A percentile compares a stretch with the other conserved stretches of the same genome.
Conservation (phyloP, 1,284 basidiomycete genomes). For the Malassezia dermatis region DNA sequence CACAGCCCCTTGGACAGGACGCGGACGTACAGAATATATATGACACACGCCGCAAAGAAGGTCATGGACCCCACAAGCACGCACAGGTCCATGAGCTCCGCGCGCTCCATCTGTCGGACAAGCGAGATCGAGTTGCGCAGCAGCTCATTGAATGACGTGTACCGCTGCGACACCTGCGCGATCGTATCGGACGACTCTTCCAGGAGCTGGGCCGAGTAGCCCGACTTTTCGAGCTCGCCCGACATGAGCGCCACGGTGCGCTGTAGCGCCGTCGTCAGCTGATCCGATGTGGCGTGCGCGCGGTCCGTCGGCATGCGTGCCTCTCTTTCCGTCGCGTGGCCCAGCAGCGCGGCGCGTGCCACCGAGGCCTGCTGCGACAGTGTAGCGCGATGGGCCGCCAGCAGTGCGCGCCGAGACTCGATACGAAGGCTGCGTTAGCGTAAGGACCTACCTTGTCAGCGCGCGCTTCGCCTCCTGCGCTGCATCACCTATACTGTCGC, state of each 20-base stretch:
- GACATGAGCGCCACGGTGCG: conserved; percentile 41
- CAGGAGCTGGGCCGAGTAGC: conserved; percentile 38
- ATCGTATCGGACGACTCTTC: conserved; percentile 40
- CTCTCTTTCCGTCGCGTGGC: neutral
- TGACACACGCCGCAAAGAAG: conserved; percentile 39
- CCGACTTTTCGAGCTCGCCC: conserved; percentile 40
- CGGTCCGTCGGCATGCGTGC: conserved; percentile 23
- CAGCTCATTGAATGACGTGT: conserved; percentile 33
- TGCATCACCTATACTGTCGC: conserved; percentile 12
- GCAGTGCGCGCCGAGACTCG: conserved; percentile 4
- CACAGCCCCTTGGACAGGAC: conserved; percentile 31
- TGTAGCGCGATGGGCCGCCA: conserved; percentile 5
- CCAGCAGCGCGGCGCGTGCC: conserved; percentile 8
- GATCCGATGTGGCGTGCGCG: conserved; percentile 33
- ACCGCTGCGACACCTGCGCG: conserved; percentile 28
- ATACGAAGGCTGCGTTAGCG: neutral
- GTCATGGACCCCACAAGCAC: conserved; percentile 27
- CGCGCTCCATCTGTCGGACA: conserved; percentile 44
- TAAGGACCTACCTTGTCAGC: conserved; percentile 2
- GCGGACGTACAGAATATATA: conserved; percentile 41
- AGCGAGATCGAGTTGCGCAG: conserved; percentile 34
- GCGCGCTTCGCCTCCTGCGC: conserved; percentile 15
- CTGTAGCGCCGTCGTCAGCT: conserved; percentile 38
- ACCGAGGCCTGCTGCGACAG: conserved; percentile 8
- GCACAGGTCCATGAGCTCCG: conserved; percentile 33